These are phyloP conservation scores for Schizosaccharomyces japonicus DNA, from an alignment of 805 yeast genomes.

Conservation along the genomic window DNA sequence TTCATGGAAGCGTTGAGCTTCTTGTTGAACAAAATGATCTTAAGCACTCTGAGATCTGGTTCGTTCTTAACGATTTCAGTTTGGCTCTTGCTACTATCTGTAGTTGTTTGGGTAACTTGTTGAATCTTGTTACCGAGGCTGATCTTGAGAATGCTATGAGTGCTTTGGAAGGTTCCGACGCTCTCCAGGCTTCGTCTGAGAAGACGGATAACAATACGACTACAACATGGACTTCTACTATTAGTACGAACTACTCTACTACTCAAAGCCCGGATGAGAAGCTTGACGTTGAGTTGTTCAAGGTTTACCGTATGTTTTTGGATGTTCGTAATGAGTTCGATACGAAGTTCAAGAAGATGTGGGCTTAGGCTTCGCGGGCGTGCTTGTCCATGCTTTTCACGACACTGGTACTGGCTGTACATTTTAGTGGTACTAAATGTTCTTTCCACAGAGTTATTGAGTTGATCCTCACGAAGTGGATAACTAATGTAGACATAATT, in stretches of 20 bases:
- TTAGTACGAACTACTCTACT: not conserved
- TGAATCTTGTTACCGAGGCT: not conserved
- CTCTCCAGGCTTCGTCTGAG: constrained; percentile 2
- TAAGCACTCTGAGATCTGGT: constrained; percentile 1
- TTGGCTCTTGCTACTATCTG: not conserved
- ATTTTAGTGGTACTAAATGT: no score
- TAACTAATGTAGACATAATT: no score
- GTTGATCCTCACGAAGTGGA: no score
- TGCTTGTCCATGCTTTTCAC: not conserved
- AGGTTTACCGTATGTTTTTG: constrained; percentile 1
- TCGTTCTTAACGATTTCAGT: constrained; percentile 3
- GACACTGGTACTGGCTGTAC: no score
- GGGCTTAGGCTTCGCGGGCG: not conserved
- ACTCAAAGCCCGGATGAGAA: not conserved
- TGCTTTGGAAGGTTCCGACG: constrained; percentile 1
- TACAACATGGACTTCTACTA: not conserved
- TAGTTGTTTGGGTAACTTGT: not conserved
- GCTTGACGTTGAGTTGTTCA: not conserved
- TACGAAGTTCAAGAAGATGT: constrained; percentile 4
- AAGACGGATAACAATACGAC: not conserved
- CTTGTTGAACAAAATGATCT: not conserved
- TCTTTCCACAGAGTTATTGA: no score
- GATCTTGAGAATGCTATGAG: not conserved
- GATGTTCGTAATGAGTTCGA: constrained; percentile 2
- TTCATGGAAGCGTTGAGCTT: constrained; percentile 1